These are phyloP conservation scores for Durio zibethinus DNA, from an alignment of 345 rosid species.

Conservation along the genomic window DNA sequence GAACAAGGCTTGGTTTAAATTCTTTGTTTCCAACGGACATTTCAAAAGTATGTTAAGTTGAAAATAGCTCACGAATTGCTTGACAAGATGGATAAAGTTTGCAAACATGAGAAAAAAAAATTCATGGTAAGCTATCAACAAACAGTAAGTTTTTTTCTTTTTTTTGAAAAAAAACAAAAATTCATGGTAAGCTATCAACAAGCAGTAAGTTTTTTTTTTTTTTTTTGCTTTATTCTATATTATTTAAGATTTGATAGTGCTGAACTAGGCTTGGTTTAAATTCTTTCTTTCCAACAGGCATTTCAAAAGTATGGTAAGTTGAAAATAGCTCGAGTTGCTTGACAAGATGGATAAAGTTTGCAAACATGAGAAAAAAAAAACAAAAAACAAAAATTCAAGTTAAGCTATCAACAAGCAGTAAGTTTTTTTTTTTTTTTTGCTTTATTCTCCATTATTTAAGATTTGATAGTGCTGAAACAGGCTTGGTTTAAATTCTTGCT, in stretches of 20 bases:
- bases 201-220: background rate
- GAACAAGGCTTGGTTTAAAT: background rate
- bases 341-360: constrained; percentile 19
- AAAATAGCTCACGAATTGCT: constrained; percentile 26
- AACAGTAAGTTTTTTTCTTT: background rate
- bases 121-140: background rate
- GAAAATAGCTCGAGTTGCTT: constrained; percentile 25
- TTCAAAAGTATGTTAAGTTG: constrained; percentile 25
- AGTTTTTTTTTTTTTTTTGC: too few relatives aligned
- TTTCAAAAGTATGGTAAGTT: constrained; percentile 28
- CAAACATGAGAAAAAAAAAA: background rate
- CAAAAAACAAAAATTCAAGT: too few relatives aligned
- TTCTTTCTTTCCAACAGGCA: background rate
- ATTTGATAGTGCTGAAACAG: background rate
- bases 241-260: background rate
- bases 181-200: background rate
- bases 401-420: background rate
- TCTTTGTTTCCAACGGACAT: constrained; percentile 21
- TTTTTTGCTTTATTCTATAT: background rate
- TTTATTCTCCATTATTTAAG: background rate
- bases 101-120: background rate
- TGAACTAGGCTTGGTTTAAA: background rate
- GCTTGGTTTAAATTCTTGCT: background rate
- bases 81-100: constrained; percentile 19
- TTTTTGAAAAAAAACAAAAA: background rate